Evolutionary conservation across 371 early-diverging fungal genomes (phyloP).

Genomic region (Coemansia sp.): DNA sequence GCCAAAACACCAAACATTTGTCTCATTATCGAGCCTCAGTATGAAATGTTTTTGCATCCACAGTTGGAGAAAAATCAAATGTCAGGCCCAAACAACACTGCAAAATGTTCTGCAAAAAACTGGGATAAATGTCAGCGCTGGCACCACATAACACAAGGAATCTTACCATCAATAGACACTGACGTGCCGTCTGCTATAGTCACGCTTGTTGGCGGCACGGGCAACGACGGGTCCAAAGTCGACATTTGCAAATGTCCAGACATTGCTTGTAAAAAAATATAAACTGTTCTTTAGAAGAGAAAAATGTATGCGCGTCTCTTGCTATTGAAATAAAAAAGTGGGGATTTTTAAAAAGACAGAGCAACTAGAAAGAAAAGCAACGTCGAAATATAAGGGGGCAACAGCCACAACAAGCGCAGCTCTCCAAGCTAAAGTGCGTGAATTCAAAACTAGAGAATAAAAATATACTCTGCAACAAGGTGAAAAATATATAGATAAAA

Average conservation of each 20-base stretch:
- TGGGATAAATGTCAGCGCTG: background rate
- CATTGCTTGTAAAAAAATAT: conserved; percentile 29
- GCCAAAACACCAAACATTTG: background rate
- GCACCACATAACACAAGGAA: background rate
- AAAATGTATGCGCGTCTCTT: background rate
- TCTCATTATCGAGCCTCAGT: background rate
- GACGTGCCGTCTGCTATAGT: conserved; percentile 25
- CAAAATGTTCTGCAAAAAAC: background rate
- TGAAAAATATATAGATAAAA: background rate
- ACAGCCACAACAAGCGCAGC: background rate
- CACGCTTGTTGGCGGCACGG: conserved; percentile 29
- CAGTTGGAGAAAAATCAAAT: background rate
- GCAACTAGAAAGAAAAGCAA: background rate
- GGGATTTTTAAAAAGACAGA: background rate
- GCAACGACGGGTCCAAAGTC: conserved; percentile 41
- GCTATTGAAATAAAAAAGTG: conserved; percentile 1
- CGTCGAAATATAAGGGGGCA: background rate
- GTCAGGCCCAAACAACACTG: background rate
- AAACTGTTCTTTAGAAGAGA: background rate
- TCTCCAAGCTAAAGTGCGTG: background rate
- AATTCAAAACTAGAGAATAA: conserved; percentile 1
- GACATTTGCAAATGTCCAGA: conserved; percentile 17
- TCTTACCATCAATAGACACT: conserved; percentile 43
- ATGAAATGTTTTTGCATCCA: background rate
- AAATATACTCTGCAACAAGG: background rate